phyloP scores from a whole-genome alignment of 805 yeast species.

The Candida vaughaniae region DNA sequence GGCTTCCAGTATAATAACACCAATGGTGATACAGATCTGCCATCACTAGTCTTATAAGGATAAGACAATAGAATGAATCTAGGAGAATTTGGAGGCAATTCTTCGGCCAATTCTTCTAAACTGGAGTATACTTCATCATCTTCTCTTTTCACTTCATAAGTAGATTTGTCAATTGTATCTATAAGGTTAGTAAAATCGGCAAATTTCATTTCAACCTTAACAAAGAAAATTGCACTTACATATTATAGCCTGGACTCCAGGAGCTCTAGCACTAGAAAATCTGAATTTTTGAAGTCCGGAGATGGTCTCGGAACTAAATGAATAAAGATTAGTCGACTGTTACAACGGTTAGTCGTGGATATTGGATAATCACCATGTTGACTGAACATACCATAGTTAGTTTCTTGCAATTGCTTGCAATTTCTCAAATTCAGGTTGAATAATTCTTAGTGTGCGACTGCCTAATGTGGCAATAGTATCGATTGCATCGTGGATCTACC shows the following conservation, averaged over 20 bases:
- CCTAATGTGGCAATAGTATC: conserved; percentile 8
- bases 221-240: conserved; percentile 28
- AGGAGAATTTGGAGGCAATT: conserved; percentile 79
- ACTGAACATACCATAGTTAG: conserved; percentile 2
- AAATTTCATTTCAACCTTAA: no score
- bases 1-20: conserved; percentile 89
- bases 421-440: no score
- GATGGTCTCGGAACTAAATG: conserved; percentile 61
- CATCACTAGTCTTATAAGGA: conserved; percentile 69
- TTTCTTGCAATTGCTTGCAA: no score
- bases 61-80: conserved; percentile 74
- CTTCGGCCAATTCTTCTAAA: conserved; percentile 67
- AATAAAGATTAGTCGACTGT: conserved; percentile 46
- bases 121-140: conserved; percentile 47
- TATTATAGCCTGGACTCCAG: conserved; percentile 58
- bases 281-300: conserved; percentile 68
- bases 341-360: not conserved
- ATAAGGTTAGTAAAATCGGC: no score
- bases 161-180: conserved; percentile 55
- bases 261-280: conserved; percentile 65
- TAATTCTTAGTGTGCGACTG: not conserved
- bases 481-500: conserved; percentile 5
- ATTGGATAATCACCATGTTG: not conserved
- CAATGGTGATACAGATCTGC: conserved; percentile 69
- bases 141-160: conserved; percentile 52